Base-by-base conservation (phyloP, 495 filamentous ascomycete species). In the Hypoxylon intermedium region DNA sequence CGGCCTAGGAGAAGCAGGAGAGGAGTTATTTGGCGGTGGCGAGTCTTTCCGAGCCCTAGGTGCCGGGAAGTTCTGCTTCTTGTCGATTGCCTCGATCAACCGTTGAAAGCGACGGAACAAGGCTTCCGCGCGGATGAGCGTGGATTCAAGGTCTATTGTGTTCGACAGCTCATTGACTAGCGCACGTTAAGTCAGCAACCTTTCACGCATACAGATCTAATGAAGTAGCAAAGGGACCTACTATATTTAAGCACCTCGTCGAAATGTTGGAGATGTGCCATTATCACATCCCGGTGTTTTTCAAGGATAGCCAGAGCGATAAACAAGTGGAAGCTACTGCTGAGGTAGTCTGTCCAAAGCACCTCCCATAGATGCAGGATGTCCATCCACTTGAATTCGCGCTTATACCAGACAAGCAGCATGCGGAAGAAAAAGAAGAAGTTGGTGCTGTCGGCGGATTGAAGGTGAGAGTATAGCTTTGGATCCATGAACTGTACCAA, bases 351-450 rank as follows among this genome's bases (percentile, higher is more conserved):
- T 21, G 95, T 97, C 95, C 94, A 98, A 2, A 98, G 79, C 1
- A 82, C 81, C 74, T 98, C 94, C 93, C 94, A 98, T 6, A 98
- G 79, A 16, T 89, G 85, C 24, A 98, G 77, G 23, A 96, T 84
- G 68, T 97, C 91, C 33, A 78, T 69, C 90, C 92, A 98, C 65
- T 84, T 81, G 66, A 98, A 98, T 74, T 98, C 94, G 3, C 94
- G 89, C 76, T 98, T 98, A 74, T 93, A 98, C 93, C 93, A 98
- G 15, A 98, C 94, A 0, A 98, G 79, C 19, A 98, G 79, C 93
- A 97, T 97, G 19, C 94, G 87, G 83, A 98, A 98, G 80, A 98
- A 98, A 80, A 98, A 98, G 74, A 98, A 98, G 75, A 98, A 98
- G 74, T 98, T 98, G 15, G 94, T 98, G 65, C 87, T 91, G 59